phyloP scores from a whole-genome alignment of 306 rosid genomes.

The Acacia acuminata region DNA sequence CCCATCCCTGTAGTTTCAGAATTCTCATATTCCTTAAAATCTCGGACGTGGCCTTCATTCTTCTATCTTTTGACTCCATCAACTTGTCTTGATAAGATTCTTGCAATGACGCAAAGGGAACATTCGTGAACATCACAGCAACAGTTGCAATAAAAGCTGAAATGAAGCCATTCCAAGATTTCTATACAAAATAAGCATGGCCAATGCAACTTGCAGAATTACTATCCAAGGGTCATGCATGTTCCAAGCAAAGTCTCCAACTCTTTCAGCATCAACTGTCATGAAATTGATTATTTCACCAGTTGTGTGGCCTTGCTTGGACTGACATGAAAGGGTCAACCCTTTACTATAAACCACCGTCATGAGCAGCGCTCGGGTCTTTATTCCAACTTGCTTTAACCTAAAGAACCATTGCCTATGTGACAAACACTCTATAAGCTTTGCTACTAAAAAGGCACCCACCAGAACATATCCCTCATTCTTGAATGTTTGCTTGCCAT shows the following conservation, averaged over 20 bases:
- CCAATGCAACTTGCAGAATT: constrained; percentile 39
- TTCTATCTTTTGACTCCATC: constrained; percentile 58
- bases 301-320: constrained; percentile 46
- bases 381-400: constrained; percentile 44
- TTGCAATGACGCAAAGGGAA: constrained; percentile 51
- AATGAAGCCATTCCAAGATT: constrained; percentile 54
- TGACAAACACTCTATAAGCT: constrained; percentile 43
- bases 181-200: constrained; percentile 47
- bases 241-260: constrained; percentile 41
- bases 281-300: constrained; percentile 60
- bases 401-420: constrained; percentile 49
- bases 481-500: constrained; percentile 33
- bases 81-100: constrained; percentile 50
- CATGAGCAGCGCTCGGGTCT: constrained; percentile 38
- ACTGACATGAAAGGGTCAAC: constrained; percentile 44
- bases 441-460: constrained; percentile 43
- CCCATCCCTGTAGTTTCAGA: constrained; percentile 73
- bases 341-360: constrained; percentile 39
- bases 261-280: constrained; percentile 58
- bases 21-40: constrained; percentile 62
- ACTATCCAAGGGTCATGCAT: constrained; percentile 49
- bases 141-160: constrained; percentile 50
- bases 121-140: constrained; percentile 45
- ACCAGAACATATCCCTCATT: constrained; percentile 47
- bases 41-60: constrained; percentile 64